phyloP scores from a whole-genome alignment of 2,329 filamentous ascomycete species.

The Verruconis gallopava region DNA sequence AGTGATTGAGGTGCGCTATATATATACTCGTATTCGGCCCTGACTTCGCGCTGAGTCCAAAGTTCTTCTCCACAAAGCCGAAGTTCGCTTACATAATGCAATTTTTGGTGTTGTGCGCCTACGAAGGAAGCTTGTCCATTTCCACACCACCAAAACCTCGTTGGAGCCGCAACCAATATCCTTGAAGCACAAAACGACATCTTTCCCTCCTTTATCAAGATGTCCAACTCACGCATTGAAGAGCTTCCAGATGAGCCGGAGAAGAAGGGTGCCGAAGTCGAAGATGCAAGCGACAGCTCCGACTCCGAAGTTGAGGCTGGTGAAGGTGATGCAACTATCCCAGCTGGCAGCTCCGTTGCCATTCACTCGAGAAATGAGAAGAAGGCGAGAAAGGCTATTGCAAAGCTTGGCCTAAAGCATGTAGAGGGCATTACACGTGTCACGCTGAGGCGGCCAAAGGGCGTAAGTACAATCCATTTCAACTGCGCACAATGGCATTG shows the following conservation, averaged over 20 bases:
- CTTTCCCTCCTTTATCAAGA: too few relatives aligned
- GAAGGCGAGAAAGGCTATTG: slow-evolving; percentile 99
- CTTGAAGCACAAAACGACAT: too few relatives aligned
- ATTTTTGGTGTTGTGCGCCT: too few relatives aligned
- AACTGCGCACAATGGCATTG: not conserved
- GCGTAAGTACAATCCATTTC: slow-evolving; percentile 53
- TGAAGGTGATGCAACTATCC: slow-evolving; percentile 51
- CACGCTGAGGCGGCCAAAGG: slow-evolving; percentile 95
- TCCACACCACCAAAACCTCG: too few relatives aligned
- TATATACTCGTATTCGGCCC: too few relatives aligned
- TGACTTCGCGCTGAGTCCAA: too few relatives aligned
- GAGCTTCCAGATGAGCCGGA: slow-evolving; percentile 84
- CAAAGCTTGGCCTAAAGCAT: slow-evolving; percentile 94
- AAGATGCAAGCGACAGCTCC: slow-evolving; percentile 57
- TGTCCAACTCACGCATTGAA: slow-evolving; percentile 97
- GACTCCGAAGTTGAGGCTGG: slow-evolving; percentile 67
- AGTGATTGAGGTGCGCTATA: too few relatives aligned
- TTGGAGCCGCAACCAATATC: too few relatives aligned
- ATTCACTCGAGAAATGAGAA: slow-evolving; percentile 99
- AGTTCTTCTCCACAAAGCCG: too few relatives aligned
- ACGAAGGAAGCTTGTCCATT: too few relatives aligned
- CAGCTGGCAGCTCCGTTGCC: slow-evolving; percentile 75
- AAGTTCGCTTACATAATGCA: too few relatives aligned
- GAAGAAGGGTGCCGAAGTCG: slow-evolving; percentile 63
- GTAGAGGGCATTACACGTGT: slow-evolving; percentile 96